These are phyloP conservation scores for Trichosporon coremiiforme DNA, from an alignment of 1,284 basidiomycete genomes.

Conservation along the genomic window DNA sequence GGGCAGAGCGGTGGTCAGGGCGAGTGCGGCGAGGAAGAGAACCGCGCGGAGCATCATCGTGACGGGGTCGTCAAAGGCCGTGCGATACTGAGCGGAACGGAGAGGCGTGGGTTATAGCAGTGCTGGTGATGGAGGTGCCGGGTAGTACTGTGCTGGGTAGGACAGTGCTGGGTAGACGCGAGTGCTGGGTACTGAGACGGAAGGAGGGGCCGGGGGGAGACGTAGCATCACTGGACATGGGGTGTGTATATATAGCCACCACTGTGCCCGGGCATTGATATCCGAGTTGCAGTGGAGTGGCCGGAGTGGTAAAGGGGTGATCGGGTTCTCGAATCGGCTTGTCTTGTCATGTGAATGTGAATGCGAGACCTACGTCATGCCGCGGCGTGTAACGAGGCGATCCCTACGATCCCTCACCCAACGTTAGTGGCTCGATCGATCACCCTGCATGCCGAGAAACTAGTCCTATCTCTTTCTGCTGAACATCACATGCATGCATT, in stretches of 20 bases:
- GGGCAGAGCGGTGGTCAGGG: not conserved
- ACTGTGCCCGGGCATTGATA: too few relatives aligned
- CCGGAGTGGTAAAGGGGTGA: not conserved
- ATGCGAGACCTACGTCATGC: not conserved
- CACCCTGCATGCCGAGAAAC: too few relatives aligned
- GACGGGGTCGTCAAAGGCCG: too few relatives aligned
- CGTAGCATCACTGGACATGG: too few relatives aligned
- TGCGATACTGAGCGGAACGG: not conserved
- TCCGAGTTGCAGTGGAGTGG: not conserved
- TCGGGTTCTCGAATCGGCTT: not conserved
- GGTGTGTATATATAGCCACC: not conserved
- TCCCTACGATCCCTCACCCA: too few relatives aligned
- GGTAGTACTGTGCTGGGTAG: too few relatives aligned
- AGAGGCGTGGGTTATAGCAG: not conserved
- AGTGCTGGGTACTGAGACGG: too few relatives aligned
- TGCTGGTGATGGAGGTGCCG: not conserved
- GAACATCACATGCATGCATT: not conserved
- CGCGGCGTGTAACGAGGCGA: too few relatives aligned
- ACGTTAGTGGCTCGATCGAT: not conserved
- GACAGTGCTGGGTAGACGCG: too few relatives aligned
- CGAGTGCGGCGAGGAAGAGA: not conserved
- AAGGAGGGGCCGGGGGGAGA: too few relatives aligned
- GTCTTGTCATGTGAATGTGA: not conserved
- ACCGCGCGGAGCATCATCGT: not conserved
- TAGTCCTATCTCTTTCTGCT: too few relatives aligned